Percentiles rank a stretch among this genome's conserved stretches.
Evolutionary conservation across 768 basidiomycete genomes (phyloP).

Genomic region (Psilocybe tampanensis): DNA sequence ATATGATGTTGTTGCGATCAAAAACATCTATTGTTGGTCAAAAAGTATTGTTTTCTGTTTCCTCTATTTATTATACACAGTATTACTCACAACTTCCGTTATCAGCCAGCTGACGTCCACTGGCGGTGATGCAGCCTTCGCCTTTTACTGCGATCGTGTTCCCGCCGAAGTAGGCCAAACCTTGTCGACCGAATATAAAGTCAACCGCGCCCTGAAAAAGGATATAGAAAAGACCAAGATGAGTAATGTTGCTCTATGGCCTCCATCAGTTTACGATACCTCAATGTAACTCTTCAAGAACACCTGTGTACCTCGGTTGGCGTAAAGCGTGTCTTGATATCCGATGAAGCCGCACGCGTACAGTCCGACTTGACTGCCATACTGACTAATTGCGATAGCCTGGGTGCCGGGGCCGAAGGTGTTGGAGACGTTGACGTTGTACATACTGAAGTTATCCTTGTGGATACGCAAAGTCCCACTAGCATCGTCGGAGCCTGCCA

Average conservation of each 20-base stretch:
- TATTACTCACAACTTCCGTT: conserved; percentile 40
- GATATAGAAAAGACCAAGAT: too few relatives aligned
- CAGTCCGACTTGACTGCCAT: conserved; percentile 43
- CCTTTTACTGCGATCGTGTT: conserved; percentile 47
- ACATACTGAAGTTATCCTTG: conserved; percentile 46
- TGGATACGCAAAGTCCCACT: conserved; percentile 49
- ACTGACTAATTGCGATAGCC: conserved; percentile 50
- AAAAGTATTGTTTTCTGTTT: neutral
- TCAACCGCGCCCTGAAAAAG: conserved; percentile 40
- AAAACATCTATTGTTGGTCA: conserved; percentile 7
- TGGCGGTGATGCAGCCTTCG: conserved; percentile 48
- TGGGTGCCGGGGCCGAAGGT: conserved; percentile 43
- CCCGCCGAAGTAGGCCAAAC: conserved; percentile 47
- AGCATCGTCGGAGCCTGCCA: conserved; percentile 30
- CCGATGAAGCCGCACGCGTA: conserved; percentile 47
- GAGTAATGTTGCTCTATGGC: neutral
- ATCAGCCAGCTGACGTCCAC: conserved; percentile 43
- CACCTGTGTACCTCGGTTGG: conserved; percentile 49
- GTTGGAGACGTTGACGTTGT: conserved; percentile 50
- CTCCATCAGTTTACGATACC: conserved; percentile 19
- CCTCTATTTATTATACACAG: neutral
- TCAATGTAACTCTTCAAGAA: conserved; percentile 48
- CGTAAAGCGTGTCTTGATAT: conserved; percentile 47
- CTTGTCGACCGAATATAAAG: conserved; percentile 47
- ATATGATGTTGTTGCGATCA: conserved; percentile 9